A percentile compares a stretch with the other conserved stretches of the same genome.
Evolutionary conservation across 306 rosid genomes (phyloP).

Genomic region (Quercus rubra): DNA sequence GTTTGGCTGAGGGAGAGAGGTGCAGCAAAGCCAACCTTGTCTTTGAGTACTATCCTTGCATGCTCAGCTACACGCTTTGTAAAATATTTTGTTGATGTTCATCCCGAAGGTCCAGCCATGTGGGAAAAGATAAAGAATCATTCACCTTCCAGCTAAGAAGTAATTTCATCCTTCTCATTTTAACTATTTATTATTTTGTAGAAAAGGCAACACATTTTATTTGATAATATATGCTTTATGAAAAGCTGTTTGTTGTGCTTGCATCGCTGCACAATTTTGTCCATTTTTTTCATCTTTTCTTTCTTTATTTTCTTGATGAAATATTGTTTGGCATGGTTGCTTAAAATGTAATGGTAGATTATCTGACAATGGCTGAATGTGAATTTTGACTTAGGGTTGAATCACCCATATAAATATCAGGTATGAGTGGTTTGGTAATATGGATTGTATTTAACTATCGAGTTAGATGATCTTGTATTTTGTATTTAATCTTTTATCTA

Average conservation of each 20-base stretch:
- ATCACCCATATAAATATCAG: not conserved
- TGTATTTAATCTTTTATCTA: no score
- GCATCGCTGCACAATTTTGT: not conserved
- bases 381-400: not conserved
- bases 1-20: conserved; percentile 56
- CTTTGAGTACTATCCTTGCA: conserved; percentile 64
- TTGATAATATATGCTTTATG: not conserved
- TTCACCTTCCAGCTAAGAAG: conserved; percentile 22
- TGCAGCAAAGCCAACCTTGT: conserved; percentile 42
- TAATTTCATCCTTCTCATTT: not conserved
- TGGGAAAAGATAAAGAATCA: conserved; percentile 51
- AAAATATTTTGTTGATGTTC: conserved; percentile 58
- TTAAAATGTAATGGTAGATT: not conserved
- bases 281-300: not conserved
- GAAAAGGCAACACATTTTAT: not conserved
- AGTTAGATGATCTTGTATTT: no score
- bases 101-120: conserved; percentile 60
- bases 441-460: no score
- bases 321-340: not conserved
- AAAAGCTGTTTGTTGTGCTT: not conserved
- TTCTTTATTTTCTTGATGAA: not conserved
- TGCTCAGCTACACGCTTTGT: conserved; percentile 51
- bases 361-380: not conserved
- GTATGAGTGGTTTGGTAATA: not conserved
- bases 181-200: not conserved